These are phyloP conservation scores for Fusarium luffae DNA, from an alignment of 2,329 filamentous ascomycete species.

Conservation along the genomic window DNA sequence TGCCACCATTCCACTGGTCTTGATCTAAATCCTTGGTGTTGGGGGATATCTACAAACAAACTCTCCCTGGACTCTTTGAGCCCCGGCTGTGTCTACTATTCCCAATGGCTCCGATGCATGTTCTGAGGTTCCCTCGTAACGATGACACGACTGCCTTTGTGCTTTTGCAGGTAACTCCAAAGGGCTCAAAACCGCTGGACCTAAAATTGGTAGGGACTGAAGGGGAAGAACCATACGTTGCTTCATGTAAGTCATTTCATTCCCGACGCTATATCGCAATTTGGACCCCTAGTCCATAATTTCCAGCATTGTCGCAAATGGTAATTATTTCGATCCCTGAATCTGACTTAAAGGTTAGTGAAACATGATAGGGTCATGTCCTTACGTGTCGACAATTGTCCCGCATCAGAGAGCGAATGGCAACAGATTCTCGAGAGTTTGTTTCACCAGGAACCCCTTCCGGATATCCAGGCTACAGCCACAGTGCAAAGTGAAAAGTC, in stretches of 20 bases:
- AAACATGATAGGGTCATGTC: conserved; percentile 66
- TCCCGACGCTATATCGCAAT: conserved; percentile 27
- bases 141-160: conserved; percentile 65
- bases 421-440: conserved; percentile 67
- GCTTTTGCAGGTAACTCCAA: conserved; percentile 68
- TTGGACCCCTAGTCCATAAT: conserved; percentile 31
- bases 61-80: conserved; percentile 5
- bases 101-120: conserved; percentile 45
- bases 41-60: neutral
- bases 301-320: conserved; percentile 35
- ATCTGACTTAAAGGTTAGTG: conserved; percentile 55
- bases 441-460: conserved; percentile 62
- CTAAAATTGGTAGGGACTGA: conserved; percentile 76
- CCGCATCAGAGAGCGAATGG: conserved; percentile 74
- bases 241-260: conserved; percentile 62
- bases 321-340: conserved; percentile 23
- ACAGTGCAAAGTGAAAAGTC: conserved; percentile 63
- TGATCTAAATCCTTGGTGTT: conserved; percentile 24
- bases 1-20: conserved; percentile 29
- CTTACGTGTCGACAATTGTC: conserved; percentile 64
- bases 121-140: conserved; percentile 70
- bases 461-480: conserved; percentile 70
- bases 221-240: conserved; percentile 68
- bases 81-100: neutral
- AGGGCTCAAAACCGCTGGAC: conserved; percentile 66